Base-by-base conservation (phyloP, 352 stramenopile genomes). In the Plasmopara halstedii region DNA sequence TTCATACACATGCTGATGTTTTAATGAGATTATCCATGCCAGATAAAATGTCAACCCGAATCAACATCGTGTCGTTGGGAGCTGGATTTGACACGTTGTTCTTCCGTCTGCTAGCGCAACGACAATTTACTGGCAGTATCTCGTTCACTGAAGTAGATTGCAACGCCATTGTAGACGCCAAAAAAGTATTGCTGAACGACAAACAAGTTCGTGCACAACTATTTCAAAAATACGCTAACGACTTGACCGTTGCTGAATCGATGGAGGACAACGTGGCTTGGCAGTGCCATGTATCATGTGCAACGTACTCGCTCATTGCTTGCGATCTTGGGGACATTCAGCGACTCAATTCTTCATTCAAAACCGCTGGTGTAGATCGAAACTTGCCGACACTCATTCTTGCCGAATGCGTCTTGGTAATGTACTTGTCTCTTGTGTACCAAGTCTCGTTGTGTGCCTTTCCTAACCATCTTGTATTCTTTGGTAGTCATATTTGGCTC, bases 31-130 rank as follows among this genome's bases (percentile, higher is more conserved):
- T 41, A 7, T 19, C 21, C 20, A 20, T 10, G 63, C 23, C 26
- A 64, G 51, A 58, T 56, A 27, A 37, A 7, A 53, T 43, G 15
- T 53, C 40, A 3, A 13, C 58, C 41, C 37, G 42, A 13, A 47
- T 78, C 7, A 76, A 88, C 56, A 75, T 88, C 18, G 36, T 88
- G 14, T 88, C 76, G 36, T 64, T 88, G 6, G 76, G 76, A 21
- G 71, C 73, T 15, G 76, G 77, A 8, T 89, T 85, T 41, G 77
- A 89, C 60, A 86, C 74, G 31, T 59, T 86, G 4, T 84, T 79
- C 53, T 89, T 86, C 56, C 72, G 74, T 31, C 39, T 89, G 8
- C 34, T 70, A 14, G 43, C 69, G 33, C 45, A 72, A 10, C 45
- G 53, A 4, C 18, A 47, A 13, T 67, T 50, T 47, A n/a, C 21